Conservation (phyloP, 1,139 yeast species). For the Yamadazyma diospyri region DNA sequence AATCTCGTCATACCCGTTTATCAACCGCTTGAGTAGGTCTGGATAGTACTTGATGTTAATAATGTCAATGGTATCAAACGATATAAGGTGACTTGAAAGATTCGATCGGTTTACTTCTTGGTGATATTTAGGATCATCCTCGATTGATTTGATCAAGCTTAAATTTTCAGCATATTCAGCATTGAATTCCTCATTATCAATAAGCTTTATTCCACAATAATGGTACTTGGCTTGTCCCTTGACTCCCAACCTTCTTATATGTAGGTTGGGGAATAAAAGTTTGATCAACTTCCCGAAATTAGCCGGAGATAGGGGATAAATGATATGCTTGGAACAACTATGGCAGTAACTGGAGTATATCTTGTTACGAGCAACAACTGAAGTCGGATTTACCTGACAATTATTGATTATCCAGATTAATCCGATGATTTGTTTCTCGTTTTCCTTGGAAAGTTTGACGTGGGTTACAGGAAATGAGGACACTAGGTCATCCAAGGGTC, state of each 20-base stretch:
- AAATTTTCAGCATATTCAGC: constrained; percentile 3
- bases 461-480: constrained; percentile 2
- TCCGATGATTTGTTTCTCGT: constrained; percentile 75
- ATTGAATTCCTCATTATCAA: constrained; percentile 23
- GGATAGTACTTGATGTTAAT: constrained; percentile 29
- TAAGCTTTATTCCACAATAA: constrained; percentile 76
- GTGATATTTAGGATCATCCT: neutral
- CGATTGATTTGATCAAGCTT: neutral
- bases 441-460: constrained; percentile 41
- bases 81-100: neutral
- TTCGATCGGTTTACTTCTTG: neutral
- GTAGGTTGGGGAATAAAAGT: constrained; percentile 66
- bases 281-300: constrained; percentile 83
- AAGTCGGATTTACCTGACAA: constrained; percentile 61
- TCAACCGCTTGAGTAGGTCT: constrained; percentile 22
- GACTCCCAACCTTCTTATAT: constrained; percentile 82
- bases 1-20: constrained; percentile 9
- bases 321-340: constrained; percentile 60
- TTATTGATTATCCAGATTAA: constrained; percentile 74
- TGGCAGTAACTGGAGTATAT: constrained; percentile 79
- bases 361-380: constrained; percentile 80
- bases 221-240: constrained; percentile 89
- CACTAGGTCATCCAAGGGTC: constrained; percentile 52
- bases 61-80: constrained; percentile 12
- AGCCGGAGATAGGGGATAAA: constrained; percentile 81